These are phyloP conservation scores for Bipolaris victoriae DNA, from an alignment of 2,329 filamentous ascomycete genomes.

Conservation along the genomic window DNA sequence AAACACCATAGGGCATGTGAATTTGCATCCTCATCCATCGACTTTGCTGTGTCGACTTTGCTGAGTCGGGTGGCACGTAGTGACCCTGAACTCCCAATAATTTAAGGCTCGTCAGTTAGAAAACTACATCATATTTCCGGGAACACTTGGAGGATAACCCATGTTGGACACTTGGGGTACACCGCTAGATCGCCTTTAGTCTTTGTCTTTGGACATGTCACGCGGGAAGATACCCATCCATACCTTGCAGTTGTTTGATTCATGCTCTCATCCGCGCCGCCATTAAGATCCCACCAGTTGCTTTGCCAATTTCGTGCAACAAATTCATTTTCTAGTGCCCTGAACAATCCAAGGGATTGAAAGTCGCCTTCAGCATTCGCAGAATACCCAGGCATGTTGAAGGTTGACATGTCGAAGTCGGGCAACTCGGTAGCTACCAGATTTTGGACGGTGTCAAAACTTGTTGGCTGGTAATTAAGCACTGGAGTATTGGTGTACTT, in stretches of 20 bases:
- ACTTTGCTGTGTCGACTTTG: no score
- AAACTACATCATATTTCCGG: neutral
- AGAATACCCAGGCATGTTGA: slow-evolving; percentile 27
- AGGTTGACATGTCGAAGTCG: slow-evolving; percentile 24
- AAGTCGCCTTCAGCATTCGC: slow-evolving; percentile 26
- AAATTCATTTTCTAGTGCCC: slow-evolving; percentile 41
- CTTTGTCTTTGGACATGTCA: neutral
- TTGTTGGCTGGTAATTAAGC: slow-evolving; percentile 2
- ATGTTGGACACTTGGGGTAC: neutral
- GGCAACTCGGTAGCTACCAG: slow-evolving; percentile 20
- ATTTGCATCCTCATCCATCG: no score
- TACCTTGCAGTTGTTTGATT: slow-evolving; percentile 3
- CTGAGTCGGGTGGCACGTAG: neutral
- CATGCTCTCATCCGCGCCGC: slow-evolving; percentile 10
- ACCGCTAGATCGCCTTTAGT: neutral
- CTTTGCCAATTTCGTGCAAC: slow-evolving; percentile 39
- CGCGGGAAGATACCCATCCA: neutral
- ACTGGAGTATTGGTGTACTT: neutral
- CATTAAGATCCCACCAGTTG: slow-evolving; percentile 37
- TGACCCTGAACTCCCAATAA: neutral
- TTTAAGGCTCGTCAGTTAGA: neutral
- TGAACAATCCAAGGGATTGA: slow-evolving; percentile 34
- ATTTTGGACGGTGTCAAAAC: slow-evolving; percentile 17
- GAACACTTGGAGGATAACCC: neutral
- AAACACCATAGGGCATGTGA: no score